Conservation (phyloP, 139 green algal species). For the Chlorella sp. region DNA sequence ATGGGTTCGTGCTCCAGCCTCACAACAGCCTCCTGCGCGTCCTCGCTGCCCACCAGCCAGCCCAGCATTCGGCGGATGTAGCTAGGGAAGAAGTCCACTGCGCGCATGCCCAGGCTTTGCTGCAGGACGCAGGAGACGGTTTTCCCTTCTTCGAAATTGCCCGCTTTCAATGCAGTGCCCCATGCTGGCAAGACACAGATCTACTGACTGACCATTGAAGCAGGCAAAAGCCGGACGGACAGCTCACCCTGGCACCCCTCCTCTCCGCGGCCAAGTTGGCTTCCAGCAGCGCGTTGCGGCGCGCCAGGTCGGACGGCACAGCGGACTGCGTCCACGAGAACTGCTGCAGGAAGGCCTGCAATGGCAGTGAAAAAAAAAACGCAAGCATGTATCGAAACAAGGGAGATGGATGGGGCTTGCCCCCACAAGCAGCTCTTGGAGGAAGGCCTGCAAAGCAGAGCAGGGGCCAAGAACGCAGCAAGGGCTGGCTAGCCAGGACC, state of each 20-base stretch:
- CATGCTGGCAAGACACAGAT: too few species aligned
- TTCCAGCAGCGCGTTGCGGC: conserved; percentile 14
- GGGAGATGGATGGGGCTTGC: not conserved
- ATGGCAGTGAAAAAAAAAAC: not conserved
- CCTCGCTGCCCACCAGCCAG: not conserved
- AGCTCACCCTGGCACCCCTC: too few species aligned
- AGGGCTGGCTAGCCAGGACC: too few species aligned
- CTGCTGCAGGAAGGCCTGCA: not conserved
- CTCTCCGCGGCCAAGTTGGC: too few species aligned
- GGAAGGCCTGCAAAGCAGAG: not conserved
- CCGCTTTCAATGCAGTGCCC: too few species aligned
- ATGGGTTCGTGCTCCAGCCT: conserved; percentile 14
- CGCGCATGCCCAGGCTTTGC: too few species aligned
- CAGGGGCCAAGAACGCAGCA: too few species aligned
- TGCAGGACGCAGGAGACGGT: too few species aligned
- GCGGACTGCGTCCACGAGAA: not conserved
- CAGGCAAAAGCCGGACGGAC: too few species aligned
- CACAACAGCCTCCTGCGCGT: not conserved
- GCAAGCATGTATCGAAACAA: too few species aligned
- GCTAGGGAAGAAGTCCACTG: not conserved
- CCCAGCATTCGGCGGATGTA: not conserved
- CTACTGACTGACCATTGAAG: too few species aligned
- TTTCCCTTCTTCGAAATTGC: too few species aligned
- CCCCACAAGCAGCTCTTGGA: not conserved
- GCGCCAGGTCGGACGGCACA: not conserved